A percentile compares a stretch with the other conserved stretches of the same genome.
phyloP scores from a whole-genome alignment of 2,329 filamentous ascomycete species.

The Claviceps fusiformis region DNA sequence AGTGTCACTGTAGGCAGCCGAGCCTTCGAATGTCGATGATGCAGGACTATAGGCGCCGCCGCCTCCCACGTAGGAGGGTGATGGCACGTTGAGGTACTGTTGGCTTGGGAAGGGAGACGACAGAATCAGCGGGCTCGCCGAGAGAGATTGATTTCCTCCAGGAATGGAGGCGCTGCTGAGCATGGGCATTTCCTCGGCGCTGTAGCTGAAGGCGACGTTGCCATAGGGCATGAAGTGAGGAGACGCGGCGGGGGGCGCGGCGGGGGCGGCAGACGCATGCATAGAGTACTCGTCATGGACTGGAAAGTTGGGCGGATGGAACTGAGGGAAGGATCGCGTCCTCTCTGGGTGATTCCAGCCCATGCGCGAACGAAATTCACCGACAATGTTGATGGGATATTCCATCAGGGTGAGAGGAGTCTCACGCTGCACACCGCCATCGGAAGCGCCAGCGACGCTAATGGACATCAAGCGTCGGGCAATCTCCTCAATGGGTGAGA shows the following conservation, averaged over 20 bases:
- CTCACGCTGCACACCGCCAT: slow-evolving; percentile 36
- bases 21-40: slow-evolving; percentile 49
- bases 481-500: slow-evolving; percentile 77
- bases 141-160: slow-evolving; percentile 25
- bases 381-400: slow-evolving; percentile 55
- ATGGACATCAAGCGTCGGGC: slow-evolving; percentile 59
- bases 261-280: slow-evolving; percentile 4
- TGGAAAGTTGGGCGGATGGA: slow-evolving; percentile 41
- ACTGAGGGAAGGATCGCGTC: slow-evolving; percentile 48
- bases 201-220: slow-evolving; percentile 49
- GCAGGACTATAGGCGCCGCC: slow-evolving; percentile 47
- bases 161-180: slow-evolving; percentile 34
- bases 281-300: slow-evolving; percentile 31
- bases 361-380: slow-evolving; percentile 55
- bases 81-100: slow-evolving; percentile 51
- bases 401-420: slow-evolving; percentile 57
- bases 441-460: slow-evolving; percentile 44
- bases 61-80: slow-evolving; percentile 39
- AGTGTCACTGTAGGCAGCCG: slow-evolving; percentile 47
- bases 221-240: slow-evolving; percentile 38
- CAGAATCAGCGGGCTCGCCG: slow-evolving; percentile 40
- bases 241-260: neutral
- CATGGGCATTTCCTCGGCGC: slow-evolving; percentile 46
- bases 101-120: slow-evolving; percentile 40
- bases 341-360: slow-evolving; percentile 49